phyloP scores from a whole-genome alignment of 139 green algal species.

The Picocystis salinarum region DNA sequence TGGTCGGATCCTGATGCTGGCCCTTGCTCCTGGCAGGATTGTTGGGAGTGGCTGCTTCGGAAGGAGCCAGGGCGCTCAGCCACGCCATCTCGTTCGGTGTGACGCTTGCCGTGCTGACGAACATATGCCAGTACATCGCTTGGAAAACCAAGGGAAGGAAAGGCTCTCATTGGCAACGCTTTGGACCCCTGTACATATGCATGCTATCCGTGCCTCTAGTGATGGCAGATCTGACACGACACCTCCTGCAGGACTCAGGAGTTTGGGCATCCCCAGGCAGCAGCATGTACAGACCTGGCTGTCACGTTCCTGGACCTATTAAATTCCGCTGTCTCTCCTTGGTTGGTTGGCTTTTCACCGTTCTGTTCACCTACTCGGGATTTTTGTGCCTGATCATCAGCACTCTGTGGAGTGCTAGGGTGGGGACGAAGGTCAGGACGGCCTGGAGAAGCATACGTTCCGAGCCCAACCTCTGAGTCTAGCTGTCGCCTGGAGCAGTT shows the following conservation, averaged over 20 bases:
- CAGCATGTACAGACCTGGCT: constrained; percentile 28
- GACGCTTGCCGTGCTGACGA: constrained; percentile 33
- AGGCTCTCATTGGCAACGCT: constrained; percentile 22
- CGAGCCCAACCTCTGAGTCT: too few species aligned
- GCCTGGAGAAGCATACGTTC: too few species aligned
- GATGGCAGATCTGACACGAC: constrained; percentile 31
- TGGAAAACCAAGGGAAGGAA: constrained; percentile 16
- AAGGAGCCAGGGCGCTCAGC: constrained; percentile 30
- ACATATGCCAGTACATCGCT: constrained; percentile 29
- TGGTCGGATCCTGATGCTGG: constrained; percentile 49
- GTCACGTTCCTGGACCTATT: constrained; percentile 10
- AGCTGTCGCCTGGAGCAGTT: too few species aligned
- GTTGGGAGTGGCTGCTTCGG: constrained; percentile 32
- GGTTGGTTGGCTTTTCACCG: constrained; percentile 29
- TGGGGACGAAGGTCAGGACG: too few species aligned
- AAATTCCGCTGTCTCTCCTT: constrained; percentile 23
- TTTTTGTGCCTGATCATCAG: constrained; percentile 26
- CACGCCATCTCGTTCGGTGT: constrained; percentile 36
- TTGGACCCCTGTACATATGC: constrained; percentile 25
- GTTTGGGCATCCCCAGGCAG: constrained; percentile 20
- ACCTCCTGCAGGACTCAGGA: constrained; percentile 35
- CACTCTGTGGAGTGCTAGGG: too few species aligned
- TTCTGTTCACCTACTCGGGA: constrained; percentile 34
- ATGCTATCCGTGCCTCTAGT: constrained; percentile 23
- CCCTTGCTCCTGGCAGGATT: constrained; percentile 32